Conservation (phyloP, 140 eudicot species). For the Oenanthe javanica region DNA sequence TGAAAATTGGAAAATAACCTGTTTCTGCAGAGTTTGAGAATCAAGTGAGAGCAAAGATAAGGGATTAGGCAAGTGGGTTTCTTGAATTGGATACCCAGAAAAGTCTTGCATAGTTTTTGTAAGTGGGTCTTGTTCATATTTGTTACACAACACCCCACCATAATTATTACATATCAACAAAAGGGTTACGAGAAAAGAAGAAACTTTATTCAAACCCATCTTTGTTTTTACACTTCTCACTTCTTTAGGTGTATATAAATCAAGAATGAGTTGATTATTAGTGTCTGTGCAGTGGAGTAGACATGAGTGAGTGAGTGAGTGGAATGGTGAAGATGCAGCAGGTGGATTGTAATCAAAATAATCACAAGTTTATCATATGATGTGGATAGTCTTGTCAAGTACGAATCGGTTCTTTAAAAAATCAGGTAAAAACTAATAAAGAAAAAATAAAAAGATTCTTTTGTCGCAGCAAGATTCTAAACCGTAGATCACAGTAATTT, state of each 20-base stretch:
- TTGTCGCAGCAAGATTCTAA: too few species aligned
- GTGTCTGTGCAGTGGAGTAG: not conserved
- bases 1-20: conserved; percentile 32
- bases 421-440: too few species aligned
- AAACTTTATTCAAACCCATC: conserved; percentile 25
- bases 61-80: conserved; percentile 19
- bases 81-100: conserved; percentile 66
- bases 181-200: conserved; percentile 5
- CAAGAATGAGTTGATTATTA: not conserved
- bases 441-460: too few species aligned
- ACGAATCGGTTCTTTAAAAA: not conserved
- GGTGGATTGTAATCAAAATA: too few species aligned
- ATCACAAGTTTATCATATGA: not conserved
- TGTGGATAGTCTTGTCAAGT: not conserved
- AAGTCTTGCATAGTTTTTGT: conserved; percentile 73
- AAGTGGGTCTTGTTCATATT: conserved; percentile 36
- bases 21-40: conserved; percentile 47
- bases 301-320: not conserved
- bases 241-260: not conserved
- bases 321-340: not conserved
- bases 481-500: too few species aligned
- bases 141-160: conserved; percentile 13
- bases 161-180: conserved; percentile 8
- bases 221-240: conserved; percentile 10
- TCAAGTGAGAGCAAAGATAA: conserved; percentile 55